Evolutionary conservation across 352 stramenopile genomes (phyloP), one percentile per base, ranked within the genome.

Genomic region (Globisporangium iwayamae): DNA sequence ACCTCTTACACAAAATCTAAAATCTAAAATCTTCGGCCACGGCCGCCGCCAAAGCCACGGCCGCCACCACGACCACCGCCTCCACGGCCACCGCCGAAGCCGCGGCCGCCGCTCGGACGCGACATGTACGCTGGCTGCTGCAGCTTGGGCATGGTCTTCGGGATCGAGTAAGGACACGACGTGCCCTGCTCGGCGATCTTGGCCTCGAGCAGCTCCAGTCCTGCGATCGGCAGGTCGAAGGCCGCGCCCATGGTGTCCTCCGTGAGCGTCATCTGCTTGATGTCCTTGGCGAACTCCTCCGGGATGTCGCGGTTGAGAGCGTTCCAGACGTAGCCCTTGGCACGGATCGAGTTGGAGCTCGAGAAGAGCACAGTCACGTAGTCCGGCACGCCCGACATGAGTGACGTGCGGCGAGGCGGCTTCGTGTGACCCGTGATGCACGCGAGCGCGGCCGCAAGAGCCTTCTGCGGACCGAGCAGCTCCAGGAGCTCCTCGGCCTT

Each of bases 241-340:
- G 96, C 93, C 25, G 90, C 92, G 25, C 85, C 87, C 82, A 91
- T 89, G 16, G 74, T 73, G 71, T 98, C 92, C 38, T 87, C 89
- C 11, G 85, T 93, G 34, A 98, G 69, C 56, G 88, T 93, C 75
- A 98, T 78, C 72, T 96, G 91, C 71, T 95, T 94, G 48, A 98
- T 85, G 52, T 91, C 74, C 16, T 87, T 85, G 18, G 87, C 75
- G 25, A 87, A 70, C 43, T 91, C 78, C 57, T 92, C 76, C 16
- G 76, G 69, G 54, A 98, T 85, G 56, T 94, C 83, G 50, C 90
- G 86, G 69, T 96, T 88, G 39, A 98, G 60, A 20, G 89, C 90
- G 60, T 91, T 96, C 92, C 92, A 98, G 10, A 97, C 91, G 72
- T 97, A 97, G 50, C 89, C 85, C 72, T 95, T 94, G 47, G 85